Percentiles rank a stretch among this genome's conserved stretches.
phyloP scores from a whole-genome alignment of 345 rosid species.

The Corymbia maculata region DNA sequence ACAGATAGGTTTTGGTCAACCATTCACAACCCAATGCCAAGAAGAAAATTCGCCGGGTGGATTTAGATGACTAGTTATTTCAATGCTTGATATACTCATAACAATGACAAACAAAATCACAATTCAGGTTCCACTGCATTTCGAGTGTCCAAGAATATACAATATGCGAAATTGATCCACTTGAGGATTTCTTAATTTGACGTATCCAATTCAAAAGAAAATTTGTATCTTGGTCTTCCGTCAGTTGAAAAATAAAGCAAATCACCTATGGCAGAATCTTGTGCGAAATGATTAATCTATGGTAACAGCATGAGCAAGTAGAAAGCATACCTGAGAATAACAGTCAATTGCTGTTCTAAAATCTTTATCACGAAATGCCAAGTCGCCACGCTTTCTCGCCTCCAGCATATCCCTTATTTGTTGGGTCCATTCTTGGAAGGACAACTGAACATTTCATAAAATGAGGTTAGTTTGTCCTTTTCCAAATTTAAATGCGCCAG shows the following conservation, averaged over 20 bases:
- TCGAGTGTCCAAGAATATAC: neutral
- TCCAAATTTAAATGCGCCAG: neutral
- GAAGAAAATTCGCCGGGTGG: neutral
- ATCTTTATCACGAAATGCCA: slow-evolving; percentile 62
- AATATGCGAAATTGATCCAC: neutral
- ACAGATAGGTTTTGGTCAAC: neutral
- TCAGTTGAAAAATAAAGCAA: neutral
- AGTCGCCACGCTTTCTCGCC: slow-evolving; percentile 81
- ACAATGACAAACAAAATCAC: neutral
- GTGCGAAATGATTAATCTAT: neutral
- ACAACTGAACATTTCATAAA: slow-evolving; percentile 30
- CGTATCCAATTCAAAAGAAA: neutral
- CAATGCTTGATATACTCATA: neutral
- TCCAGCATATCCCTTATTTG: slow-evolving; percentile 85
- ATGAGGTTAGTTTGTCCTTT: slow-evolving; percentile 1
- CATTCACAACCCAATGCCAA: neutral
- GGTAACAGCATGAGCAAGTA: neutral
- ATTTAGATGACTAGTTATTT: neutral
- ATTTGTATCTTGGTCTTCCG: neutral
- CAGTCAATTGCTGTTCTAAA: slow-evolving; percentile 65
- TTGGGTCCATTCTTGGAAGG: slow-evolving; percentile 96
- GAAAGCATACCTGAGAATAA: slow-evolving; percentile 59
- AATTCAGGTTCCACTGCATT: neutral
- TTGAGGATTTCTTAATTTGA: neutral
- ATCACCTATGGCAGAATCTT: neutral